Conservation (phyloP, 805 yeast species). For the Ogataea ganodermae region DNA sequence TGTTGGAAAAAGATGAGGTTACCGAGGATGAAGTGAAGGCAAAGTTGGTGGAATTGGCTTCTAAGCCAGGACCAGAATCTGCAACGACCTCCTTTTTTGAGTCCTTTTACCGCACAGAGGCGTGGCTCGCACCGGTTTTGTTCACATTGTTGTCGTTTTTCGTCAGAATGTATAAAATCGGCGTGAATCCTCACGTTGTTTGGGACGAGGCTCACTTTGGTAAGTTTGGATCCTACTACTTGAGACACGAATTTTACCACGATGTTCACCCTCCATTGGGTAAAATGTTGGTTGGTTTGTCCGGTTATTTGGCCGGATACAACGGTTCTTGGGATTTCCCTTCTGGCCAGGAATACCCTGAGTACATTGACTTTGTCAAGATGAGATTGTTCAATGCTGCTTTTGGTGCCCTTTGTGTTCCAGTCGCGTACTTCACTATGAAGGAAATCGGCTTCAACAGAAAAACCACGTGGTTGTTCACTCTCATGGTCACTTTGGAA, state of each 20-base stretch:
- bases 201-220: slow-evolving; percentile 99
- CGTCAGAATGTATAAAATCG: slow-evolving; percentile 75
- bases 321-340: slow-evolving; percentile 89
- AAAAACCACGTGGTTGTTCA: slow-evolving; percentile 73
- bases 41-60: slow-evolving; percentile 33
- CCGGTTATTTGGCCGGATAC: slow-evolving; percentile 82
- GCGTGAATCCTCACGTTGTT: slow-evolving; percentile 72
- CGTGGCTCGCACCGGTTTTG: slow-evolving; percentile 52
- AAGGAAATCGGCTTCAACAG: slow-evolving; percentile 72
- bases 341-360: slow-evolving; percentile 78
- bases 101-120: slow-evolving; percentile 28
- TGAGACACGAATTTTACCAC: slow-evolving; percentile 77
- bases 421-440: slow-evolving; percentile 82
- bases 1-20: slow-evolving; percentile 12
- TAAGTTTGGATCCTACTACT: slow-evolving; percentile 78
- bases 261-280: slow-evolving; percentile 91
- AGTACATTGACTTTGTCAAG: slow-evolving; percentile 70
- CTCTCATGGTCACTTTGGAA: slow-evolving; percentile 81
- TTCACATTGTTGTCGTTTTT: slow-evolving; percentile 71
- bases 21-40: slow-evolving; percentile 36
- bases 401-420: slow-evolving; percentile 82
- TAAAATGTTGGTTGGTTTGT: slow-evolving; percentile 74
- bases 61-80: slow-evolving; percentile 13
- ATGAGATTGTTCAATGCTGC: slow-evolving; percentile 89
- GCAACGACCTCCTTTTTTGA: slow-evolving; percentile 7